Evolutionary conservation across 371 early-diverging fungal genomes (phyloP), one percentile per base, ranked within the genome.

Genomic region (Sporodiniella umbellata): DNA sequence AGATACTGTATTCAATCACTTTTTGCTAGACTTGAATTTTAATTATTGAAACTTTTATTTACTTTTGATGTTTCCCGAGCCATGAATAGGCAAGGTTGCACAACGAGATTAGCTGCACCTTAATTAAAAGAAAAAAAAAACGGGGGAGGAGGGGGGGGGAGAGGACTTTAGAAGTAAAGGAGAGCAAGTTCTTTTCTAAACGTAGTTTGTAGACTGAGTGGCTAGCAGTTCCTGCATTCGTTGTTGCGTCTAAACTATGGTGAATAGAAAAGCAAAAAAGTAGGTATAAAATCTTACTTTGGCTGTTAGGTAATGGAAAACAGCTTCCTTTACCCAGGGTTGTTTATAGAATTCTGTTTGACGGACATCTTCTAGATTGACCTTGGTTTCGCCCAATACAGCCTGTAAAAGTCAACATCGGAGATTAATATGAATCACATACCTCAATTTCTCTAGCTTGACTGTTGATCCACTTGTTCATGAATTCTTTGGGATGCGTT

Each of bases 361-460:
- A 48, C 94, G 76, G 43, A 81, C 83, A 47, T 92, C 92, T 61
- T 96, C 96, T 54, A 84, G 54, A 59, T 91, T 93, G 35, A 91
- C 82, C 42, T 86, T 83, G 15, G 78, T 84, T 58, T 93, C 94
- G 19, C 95, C 96, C 46, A 95, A 56, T 12, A 94, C 85, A 19
- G 84, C 67, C 58, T 58, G 33, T 8, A 23, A 49, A 12, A 35
- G 8, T 4, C 45, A 44, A 4, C 12, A 35, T 21, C n/a, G n/a
- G 12, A 33, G 10, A 8, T 37, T 24, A 14, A 33, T 17, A 11
- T 12, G 12, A 15, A 22, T n/a, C 7, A 14, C 15, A 10, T 64
- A 84, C 86, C 73, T 95, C 93, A 54, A 96, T 65, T 70, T 98
- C 96, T 40, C 89, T 77, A 50, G 88, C 85, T 75, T 96, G 96